Evolutionary conservation across 2,329 filamentous ascomycete species (phyloP).

Genomic region (Xylaria multiplex): DNA sequence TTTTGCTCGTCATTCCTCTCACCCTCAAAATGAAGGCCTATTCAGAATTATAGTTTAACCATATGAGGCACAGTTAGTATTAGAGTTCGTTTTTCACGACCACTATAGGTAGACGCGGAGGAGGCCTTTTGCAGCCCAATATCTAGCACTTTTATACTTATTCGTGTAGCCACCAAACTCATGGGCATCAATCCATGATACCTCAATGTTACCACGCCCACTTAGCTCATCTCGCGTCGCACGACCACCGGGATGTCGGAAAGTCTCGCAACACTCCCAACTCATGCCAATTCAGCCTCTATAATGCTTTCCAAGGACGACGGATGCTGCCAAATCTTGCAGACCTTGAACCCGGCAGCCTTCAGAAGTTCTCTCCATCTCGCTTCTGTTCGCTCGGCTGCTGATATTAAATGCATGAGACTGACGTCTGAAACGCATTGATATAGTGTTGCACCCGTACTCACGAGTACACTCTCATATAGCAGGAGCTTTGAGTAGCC

Average conservation of each 20-base stretch:
- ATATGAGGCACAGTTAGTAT: too few species aligned
- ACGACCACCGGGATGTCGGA: neutral
- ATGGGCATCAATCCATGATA: too few species aligned
- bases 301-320: slow-evolving; percentile 37
- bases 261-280: neutral
- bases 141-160: too few species aligned
- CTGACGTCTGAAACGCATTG: slow-evolving; percentile 28
- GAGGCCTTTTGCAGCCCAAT: too few species aligned
- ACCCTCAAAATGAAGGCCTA: too few species aligned
- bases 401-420: slow-evolving; percentile 34
- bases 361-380: slow-evolving; percentile 38
- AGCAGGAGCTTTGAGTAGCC: slow-evolving; percentile 53
- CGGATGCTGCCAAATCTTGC: slow-evolving; percentile 39
- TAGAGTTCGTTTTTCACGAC: too few species aligned
- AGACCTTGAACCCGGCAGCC: slow-evolving; percentile 34
- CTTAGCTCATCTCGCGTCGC: neutral
- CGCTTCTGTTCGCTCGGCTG: slow-evolving; percentile 36
- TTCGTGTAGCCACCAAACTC: too few species aligned
- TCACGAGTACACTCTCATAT: slow-evolving; percentile 48
- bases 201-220: neutral
- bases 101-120: too few species aligned
- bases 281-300: slow-evolving; percentile 31
- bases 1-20: too few species aligned
- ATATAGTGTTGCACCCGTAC: slow-evolving; percentile 23
- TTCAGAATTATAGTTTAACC: too few species aligned